Evolutionary conservation across 345 rosid genomes (phyloP).

Genomic region (Citrus cavaleriei): DNA sequence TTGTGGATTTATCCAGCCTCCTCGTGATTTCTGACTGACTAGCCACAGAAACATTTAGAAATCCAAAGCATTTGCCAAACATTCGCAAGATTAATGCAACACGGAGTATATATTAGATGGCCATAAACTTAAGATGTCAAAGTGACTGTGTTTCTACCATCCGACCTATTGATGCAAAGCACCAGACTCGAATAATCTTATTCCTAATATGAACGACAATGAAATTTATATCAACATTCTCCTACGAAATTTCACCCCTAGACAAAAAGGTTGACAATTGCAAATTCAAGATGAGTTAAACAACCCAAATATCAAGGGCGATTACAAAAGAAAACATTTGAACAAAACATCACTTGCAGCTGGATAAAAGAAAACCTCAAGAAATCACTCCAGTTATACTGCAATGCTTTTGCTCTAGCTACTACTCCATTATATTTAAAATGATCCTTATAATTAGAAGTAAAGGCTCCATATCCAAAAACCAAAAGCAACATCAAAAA

Average conservation of each 20-base stretch:
- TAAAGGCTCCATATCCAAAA: neutral
- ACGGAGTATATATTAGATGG: neutral
- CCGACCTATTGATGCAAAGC: neutral
- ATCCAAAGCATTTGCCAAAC: slow-evolving; percentile 17
- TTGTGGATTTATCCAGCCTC: slow-evolving; percentile 62
- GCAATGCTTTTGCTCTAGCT: neutral
- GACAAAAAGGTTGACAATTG: neutral
- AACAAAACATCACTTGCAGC: neutral
- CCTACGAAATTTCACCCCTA: neutral
- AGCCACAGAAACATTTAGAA: slow-evolving; percentile 72
- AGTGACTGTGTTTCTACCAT: neutral
- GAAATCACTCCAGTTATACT: neutral
- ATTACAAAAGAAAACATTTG: neutral
- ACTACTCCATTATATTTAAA: neutral
- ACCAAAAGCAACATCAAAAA: slow-evolving; percentile 4
- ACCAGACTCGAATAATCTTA: neutral
- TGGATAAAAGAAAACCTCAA: neutral
- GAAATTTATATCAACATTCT: neutral
- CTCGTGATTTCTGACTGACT: slow-evolving; percentile 93
- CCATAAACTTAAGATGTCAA: neutral
- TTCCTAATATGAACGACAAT: neutral
- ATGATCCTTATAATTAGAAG: neutral
- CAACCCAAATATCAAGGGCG: neutral
- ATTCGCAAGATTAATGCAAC: slow-evolving; percentile 1
- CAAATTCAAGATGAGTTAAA: neutral